These are phyloP conservation scores for Phytophthora colocasiae DNA, from an alignment of 352 stramenopile species.

Conservation along the genomic window DNA sequence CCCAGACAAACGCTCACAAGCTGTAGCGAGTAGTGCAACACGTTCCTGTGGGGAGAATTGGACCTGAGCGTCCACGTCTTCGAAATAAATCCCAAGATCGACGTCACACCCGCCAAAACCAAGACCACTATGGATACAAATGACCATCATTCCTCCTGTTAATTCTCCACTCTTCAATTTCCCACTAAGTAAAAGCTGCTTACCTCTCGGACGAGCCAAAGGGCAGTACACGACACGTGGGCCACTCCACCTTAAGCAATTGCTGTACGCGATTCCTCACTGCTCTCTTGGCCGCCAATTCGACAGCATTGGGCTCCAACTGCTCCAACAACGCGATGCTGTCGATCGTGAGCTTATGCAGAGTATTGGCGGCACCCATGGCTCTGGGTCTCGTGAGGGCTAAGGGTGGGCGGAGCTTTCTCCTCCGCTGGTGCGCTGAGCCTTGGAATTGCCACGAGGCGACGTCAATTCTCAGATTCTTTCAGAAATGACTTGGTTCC, in stretches of 20 bases:
- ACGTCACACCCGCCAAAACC: slow-evolving; percentile 83
- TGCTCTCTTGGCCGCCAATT: slow-evolving; percentile 58
- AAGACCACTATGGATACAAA: slow-evolving; percentile 52
- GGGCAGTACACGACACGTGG: slow-evolving; percentile 61
- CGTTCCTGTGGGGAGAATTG: slow-evolving; percentile 68
- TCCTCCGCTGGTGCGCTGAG: not conserved
- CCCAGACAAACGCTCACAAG: slow-evolving; percentile 45
- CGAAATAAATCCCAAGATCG: slow-evolving; percentile 86
- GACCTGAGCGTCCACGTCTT: slow-evolving; percentile 64
- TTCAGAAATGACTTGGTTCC: slow-evolving; percentile 2
- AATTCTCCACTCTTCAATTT: not conserved
- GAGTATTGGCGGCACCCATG: slow-evolving; percentile 85
- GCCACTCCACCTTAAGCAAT: slow-evolving; percentile 61
- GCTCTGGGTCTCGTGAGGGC: slow-evolving; percentile 6
- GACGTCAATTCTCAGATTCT: slow-evolving; percentile 4
- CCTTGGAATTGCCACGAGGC: too few relatives aligned
- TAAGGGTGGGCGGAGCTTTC: not conserved
- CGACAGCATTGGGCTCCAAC: slow-evolving; percentile 72
- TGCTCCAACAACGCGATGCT: slow-evolving; percentile 81
- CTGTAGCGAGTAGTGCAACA: slow-evolving; percentile 61
- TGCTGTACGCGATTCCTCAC: slow-evolving; percentile 62
- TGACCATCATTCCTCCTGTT: slow-evolving; percentile 8
- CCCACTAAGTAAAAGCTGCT: not conserved
- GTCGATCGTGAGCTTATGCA: slow-evolving; percentile 83
- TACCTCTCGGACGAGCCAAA: slow-evolving; percentile 87